phyloP scores from a whole-genome alignment of 345 rosid species.

The Pistacia vera region DNA sequence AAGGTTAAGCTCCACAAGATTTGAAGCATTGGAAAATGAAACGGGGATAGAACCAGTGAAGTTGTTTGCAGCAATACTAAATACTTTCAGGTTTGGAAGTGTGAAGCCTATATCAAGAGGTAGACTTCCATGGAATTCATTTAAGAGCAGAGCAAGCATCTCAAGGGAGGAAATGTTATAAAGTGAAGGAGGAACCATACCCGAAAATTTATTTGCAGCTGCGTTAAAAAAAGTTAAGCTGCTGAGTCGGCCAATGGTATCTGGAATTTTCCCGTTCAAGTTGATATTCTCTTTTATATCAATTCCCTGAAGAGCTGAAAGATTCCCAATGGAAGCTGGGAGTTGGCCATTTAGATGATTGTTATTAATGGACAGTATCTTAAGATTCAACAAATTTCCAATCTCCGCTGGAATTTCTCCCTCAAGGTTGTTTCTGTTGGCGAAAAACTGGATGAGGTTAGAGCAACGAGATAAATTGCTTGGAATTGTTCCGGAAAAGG shows the following conservation, averaged over 20 bases:
- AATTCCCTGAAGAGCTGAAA: not conserved
- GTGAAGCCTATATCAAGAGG: constrained; percentile 1
- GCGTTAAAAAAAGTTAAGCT: rapidly evolving
- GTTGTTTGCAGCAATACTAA: not conserved
- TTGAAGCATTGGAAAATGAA: constrained; percentile 25
- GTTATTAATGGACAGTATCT: rapidly evolving
- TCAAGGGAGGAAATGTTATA: constrained; percentile 12
- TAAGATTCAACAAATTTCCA: constrained; percentile 16
- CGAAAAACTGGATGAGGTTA: not conserved
- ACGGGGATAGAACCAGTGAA: constrained; percentile 19
- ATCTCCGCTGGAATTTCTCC: constrained; percentile 22
- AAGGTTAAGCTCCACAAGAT: not conserved
- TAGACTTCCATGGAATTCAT: constrained; percentile 23
- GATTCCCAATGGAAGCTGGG: constrained; percentile 13
- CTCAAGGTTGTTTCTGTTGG: not conserved
- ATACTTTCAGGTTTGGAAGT: constrained; percentile 16
- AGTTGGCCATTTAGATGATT: constrained; percentile 22
- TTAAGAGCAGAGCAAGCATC: rapidly evolving
- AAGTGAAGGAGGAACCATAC: constrained; percentile 23
- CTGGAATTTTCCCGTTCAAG: constrained; percentile 3
- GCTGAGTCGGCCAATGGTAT: not conserved
- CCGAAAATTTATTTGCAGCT: rapidly evolving
- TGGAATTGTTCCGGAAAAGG: constrained; percentile 17
- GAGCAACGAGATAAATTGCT: constrained; percentile 21
- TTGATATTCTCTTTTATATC: rapidly evolving